Conservation (phyloP, 1,139 yeast genomes). For the Saccharomyces pastorianus region DNA sequence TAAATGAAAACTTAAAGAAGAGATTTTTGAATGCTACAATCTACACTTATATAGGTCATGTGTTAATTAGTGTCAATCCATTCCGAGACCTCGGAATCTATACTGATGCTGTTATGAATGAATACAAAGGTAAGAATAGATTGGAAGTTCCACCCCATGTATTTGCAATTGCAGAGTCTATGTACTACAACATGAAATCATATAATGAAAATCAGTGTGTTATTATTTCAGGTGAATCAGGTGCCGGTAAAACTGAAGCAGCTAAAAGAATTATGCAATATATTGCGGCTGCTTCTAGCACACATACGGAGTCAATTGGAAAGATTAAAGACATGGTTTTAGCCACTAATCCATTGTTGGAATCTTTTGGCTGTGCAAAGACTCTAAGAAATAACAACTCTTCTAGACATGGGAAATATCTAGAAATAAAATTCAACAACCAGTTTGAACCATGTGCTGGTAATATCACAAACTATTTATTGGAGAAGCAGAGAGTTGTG, state of each 20-base stretch:
- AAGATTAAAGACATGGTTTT: constrained; percentile 94
- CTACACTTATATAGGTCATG: constrained; percentile 83
- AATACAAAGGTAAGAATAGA: constrained; percentile 85
- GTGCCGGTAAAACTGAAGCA: constrained; percentile 98
- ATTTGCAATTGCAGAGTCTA: constrained; percentile 92
- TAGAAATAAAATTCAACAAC: constrained; percentile 80
- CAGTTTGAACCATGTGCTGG: constrained; percentile 89
- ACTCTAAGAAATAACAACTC: constrained; percentile 93
- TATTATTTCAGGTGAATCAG: constrained; percentile 96
- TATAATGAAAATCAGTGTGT: constrained; percentile 96
- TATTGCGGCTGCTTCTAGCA: constrained; percentile 73
- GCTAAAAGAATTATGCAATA: constrained; percentile 98
- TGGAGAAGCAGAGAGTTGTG: constrained; percentile 96
- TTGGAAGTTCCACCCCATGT: constrained; percentile 99
- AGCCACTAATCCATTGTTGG: constrained; percentile 93
- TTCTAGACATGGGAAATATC: constrained; percentile 96
- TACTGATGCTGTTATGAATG: constrained; percentile 63
- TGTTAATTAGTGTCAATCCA: constrained; percentile 91
- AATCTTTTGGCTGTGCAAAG: constrained; percentile 98
- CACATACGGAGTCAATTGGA: constrained; percentile 57
- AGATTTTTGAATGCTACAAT: constrained; percentile 85
- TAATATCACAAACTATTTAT: constrained; percentile 85
- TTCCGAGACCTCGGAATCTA: constrained; percentile 94
- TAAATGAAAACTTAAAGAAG: constrained; percentile 83
- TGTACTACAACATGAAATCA: constrained; percentile 92